These are phyloP conservation scores for Sporisorium reilianum DNA, from an alignment of 1,284 basidiomycete species.

Conservation along the genomic window DNA sequence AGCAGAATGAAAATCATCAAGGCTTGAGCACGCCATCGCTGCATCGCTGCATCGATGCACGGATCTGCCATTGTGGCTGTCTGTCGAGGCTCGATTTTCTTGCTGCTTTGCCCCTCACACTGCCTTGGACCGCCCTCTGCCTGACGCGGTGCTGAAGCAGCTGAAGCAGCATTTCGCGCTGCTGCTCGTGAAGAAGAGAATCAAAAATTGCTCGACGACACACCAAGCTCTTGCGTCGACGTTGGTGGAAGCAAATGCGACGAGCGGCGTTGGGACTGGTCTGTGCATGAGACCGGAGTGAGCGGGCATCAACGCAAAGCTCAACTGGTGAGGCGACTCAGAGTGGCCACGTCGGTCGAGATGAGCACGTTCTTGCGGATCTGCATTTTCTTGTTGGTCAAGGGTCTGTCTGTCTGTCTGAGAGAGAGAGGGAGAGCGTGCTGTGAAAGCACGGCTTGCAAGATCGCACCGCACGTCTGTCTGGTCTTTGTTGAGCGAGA, in stretches of 20 bases:
- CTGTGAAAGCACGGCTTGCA: constrained; percentile 12
- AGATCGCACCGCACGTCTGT: no score
- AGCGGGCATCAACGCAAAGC: no score
- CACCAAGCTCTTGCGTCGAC: not conserved
- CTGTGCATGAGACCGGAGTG: no score
- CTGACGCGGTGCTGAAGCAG: no score
- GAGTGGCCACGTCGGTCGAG: constrained; percentile 14
- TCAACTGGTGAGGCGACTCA: not conserved
- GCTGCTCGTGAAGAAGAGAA: not conserved
- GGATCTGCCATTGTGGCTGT: constrained; percentile 6
- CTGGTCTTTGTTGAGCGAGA: constrained; percentile 6
- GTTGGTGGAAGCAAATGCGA: not conserved
- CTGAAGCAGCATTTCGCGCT: no score
- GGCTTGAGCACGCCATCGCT: constrained; percentile 44
- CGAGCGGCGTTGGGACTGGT: constrained; percentile 3
- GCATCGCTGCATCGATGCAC: constrained; percentile 21
- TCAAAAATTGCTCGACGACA: no score
- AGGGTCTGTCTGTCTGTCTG: constrained; percentile 1
- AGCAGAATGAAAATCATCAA: not conserved
- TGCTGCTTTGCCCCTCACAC: no score
- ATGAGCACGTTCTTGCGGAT: constrained; percentile 36
- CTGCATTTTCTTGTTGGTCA: constrained; percentile 12
- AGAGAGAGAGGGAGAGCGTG: not conserved
- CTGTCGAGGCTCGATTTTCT: not conserved
- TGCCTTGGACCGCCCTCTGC: not conserved